A percentile compares a stretch with the other conserved stretches of the same genome.
Conservation (phyloP, 2,329 filamentous ascomycete species). For the Bisporella sp. region DNA sequence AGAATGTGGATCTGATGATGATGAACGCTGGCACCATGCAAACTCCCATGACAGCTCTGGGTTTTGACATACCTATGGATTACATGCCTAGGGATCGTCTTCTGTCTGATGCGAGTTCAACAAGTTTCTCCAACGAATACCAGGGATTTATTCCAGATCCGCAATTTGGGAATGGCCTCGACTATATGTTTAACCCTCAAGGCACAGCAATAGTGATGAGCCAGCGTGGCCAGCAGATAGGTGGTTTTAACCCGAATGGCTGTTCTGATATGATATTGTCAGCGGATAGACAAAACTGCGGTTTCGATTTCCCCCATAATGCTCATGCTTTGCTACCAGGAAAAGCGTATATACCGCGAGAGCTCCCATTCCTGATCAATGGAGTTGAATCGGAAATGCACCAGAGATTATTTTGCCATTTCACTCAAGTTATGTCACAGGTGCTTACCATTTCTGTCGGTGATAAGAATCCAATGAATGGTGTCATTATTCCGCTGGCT, state of each 20-base stretch:
- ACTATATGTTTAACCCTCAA: too few relatives aligned
- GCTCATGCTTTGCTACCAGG: too few relatives aligned
- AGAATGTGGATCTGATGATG: background rate
- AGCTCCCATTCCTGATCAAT: constrained; percentile 11
- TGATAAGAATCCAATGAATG: constrained; percentile 11
- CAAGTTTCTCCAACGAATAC: background rate
- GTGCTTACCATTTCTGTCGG: constrained; percentile 10
- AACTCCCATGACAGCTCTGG: background rate
- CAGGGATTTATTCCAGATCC: background rate
- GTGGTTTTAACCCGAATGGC: background rate
- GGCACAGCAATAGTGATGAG: too few relatives aligned
- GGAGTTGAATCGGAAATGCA: constrained; percentile 14
- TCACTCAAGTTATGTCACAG: constrained; percentile 9
- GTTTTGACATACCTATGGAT: background rate
- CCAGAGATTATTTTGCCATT: constrained; percentile 14
- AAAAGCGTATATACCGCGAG: background rate
- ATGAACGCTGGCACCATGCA: background rate
- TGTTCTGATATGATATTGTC: too few relatives aligned
- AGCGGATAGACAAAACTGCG: too few relatives aligned
- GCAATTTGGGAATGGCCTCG: background rate
- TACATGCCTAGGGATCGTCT: too few relatives aligned
- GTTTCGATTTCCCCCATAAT: too few relatives aligned
- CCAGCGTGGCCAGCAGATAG: too few relatives aligned
- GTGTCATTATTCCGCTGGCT: constrained; percentile 14
- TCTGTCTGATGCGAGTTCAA: too few relatives aligned